These are phyloP conservation scores for Diaporthe longicolla DNA, from an alignment of 2,329 filamentous ascomycete species.

Conservation along the genomic window DNA sequence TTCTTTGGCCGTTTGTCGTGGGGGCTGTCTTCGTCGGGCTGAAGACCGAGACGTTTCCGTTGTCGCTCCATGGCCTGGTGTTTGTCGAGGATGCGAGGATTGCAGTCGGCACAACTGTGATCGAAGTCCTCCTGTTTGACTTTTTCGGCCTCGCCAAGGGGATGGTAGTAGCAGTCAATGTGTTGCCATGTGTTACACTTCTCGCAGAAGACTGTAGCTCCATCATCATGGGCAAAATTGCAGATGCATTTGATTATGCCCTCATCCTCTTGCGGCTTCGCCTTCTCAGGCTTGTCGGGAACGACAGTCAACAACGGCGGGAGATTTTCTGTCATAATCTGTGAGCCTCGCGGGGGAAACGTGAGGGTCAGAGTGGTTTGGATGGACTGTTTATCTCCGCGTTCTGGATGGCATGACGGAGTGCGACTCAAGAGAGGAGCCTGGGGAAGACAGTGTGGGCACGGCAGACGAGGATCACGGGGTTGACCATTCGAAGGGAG, in stretches of 20 bases:
- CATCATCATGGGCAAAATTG: slow-evolving; percentile 93
- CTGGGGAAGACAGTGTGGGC: slow-evolving; percentile 41
- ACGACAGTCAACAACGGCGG: slow-evolving; percentile 66
- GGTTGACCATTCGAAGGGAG: slow-evolving; percentile 35
- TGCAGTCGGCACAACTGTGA: slow-evolving; percentile 92
- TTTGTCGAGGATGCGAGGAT: slow-evolving; percentile 80
- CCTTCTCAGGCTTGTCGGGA: slow-evolving; percentile 58
- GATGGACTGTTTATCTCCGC: slow-evolving; percentile 63
- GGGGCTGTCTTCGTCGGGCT: slow-evolving; percentile 59
- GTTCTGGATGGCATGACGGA: slow-evolving; percentile 72
- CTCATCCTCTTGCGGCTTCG: slow-evolving; percentile 79
- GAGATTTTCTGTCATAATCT: slow-evolving; percentile 75
- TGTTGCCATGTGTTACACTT: slow-evolving; percentile 98
- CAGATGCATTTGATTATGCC: slow-evolving; percentile 97
- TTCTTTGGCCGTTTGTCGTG: slow-evolving; percentile 82
- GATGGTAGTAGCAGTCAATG: slow-evolving; percentile 91
- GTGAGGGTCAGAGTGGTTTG: slow-evolving; percentile 54
- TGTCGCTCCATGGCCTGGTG: slow-evolving; percentile 83
- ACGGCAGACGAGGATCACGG: slow-evolving; percentile 39
- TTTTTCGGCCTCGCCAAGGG: slow-evolving; percentile 78
- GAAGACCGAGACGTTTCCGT: slow-evolving; percentile 66
- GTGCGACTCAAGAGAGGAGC: slow-evolving; percentile 57
- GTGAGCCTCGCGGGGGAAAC: slow-evolving; percentile 59
- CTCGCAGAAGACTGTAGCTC: slow-evolving; percentile 97
- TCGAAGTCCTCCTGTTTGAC: slow-evolving; percentile 76